phyloP scores from a whole-genome alignment of 768 basidiomycete genomes.

The Kwoniella newhampshirensis region DNA sequence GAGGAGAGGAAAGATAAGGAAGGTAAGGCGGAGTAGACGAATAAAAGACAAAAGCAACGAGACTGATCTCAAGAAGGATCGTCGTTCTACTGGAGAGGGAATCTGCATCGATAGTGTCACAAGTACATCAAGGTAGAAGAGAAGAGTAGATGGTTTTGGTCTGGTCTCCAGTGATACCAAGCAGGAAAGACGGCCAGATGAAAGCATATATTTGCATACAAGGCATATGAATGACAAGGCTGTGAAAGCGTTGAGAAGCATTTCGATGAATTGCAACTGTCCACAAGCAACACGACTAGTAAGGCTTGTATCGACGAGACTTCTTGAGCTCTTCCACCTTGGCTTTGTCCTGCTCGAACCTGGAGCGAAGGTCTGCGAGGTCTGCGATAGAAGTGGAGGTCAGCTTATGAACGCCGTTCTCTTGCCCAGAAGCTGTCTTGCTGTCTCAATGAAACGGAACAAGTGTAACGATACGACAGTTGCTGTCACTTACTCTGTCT shows the following conservation, averaged over 20 bases:
- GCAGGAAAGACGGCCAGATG: no score
- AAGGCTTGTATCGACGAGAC: conserved; percentile 80
- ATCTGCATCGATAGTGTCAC: conserved; percentile 30
- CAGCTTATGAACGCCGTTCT: background rate
- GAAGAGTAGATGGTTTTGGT: no score
- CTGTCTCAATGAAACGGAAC: conserved; percentile 28
- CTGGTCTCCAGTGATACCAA: no score
- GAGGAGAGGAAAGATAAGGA: conserved; percentile 5
- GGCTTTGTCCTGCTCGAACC: conserved; percentile 85
- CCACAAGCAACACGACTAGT: conserved; percentile 59
- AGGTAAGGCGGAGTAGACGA: background rate
- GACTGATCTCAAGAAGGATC: background rate
- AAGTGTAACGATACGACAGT: conserved; percentile 6
- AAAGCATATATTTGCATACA: no score
- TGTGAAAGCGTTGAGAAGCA: no score
- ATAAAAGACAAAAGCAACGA: background rate
- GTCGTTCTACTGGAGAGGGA: conserved; percentile 33
- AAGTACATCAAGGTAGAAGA: no score
- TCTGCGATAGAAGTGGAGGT: conserved; percentile 51
- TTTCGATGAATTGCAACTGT: no score
- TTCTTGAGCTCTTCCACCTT: conserved; percentile 77
- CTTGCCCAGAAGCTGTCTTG: conserved; percentile 3
- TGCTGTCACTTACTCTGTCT: conserved; percentile 63
- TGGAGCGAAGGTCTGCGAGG: conserved; percentile 65
- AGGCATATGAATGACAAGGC: no score